Evolutionary conservation across 192 early-diverging fungal genomes (phyloP).

Genomic region (Gaertneriomyces sp.): DNA sequence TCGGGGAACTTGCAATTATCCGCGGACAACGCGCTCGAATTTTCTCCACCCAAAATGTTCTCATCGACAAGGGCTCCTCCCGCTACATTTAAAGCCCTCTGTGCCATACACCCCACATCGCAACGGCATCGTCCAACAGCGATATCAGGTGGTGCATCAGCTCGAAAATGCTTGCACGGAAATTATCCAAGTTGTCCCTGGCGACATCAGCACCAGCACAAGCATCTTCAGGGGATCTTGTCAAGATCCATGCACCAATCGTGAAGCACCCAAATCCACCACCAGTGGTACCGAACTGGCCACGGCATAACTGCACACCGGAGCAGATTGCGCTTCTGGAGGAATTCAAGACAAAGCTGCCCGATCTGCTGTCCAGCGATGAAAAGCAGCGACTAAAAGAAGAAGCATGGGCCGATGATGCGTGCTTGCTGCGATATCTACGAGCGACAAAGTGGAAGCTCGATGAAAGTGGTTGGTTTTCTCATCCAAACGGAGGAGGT

Average conservation of each 20-base stretch:
- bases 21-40: too few species aligned
- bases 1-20: too few species aligned
- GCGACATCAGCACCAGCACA: too few species aligned
- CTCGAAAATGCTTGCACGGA: too few species aligned
- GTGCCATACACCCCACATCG: too few species aligned
- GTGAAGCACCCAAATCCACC: constrained; percentile 14
- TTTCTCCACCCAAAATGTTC: too few species aligned
- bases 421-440: constrained; percentile 67
- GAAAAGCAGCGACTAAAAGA: constrained; percentile 20
- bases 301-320: not conserved
- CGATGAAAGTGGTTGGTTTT: constrained; percentile 8
- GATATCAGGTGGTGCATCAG: too few species aligned
- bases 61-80: too few species aligned
- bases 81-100: too few species aligned
- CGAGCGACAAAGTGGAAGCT: constrained; percentile 70
- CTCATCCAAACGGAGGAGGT: not conserved
- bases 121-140: too few species aligned
- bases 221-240: too few species aligned
- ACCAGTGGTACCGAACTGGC: constrained; percentile 16
- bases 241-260: not conserved
- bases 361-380: not conserved
- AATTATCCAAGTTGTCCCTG: too few species aligned
- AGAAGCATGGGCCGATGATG: constrained; percentile 35
- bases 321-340: constrained; percentile 25
- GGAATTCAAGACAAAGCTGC: constrained; percentile 2